Evolutionary conservation across 2,329 filamentous ascomycete species (phyloP).

Genomic region (Pseudogymnoascus sp.): DNA sequence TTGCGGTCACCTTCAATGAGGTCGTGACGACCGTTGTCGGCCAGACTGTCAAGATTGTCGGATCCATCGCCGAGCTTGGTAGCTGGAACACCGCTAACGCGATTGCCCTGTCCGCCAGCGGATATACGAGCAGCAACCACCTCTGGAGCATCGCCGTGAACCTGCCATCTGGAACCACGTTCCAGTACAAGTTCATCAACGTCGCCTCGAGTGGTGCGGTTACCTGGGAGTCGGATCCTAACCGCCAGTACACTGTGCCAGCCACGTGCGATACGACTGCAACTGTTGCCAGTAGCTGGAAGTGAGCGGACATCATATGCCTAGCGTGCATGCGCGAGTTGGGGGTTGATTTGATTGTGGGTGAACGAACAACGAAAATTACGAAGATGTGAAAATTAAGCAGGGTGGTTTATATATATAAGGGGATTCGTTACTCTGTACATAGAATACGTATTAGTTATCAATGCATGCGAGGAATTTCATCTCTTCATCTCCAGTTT

Average conservation of each 20-base stretch:
- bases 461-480: not conserved
- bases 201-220: slow-evolving; percentile 44
- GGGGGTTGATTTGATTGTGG: not conserved
- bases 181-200: slow-evolving; percentile 63
- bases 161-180: slow-evolving; percentile 44
- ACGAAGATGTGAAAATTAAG: not conserved
- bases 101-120: slow-evolving; percentile 45
- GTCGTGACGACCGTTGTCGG: slow-evolving; percentile 48
- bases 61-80: slow-evolving; percentile 50
- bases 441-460: not conserved
- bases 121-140: slow-evolving; percentile 52
- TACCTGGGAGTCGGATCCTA: slow-evolving; percentile 50
- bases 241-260: slow-evolving; percentile 18
- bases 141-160: slow-evolving; percentile 51
- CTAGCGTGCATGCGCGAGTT: not conserved
- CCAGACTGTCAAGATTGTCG: slow-evolving; percentile 57
- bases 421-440: not conserved
- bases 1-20: slow-evolving; percentile 55
- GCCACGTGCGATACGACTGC: slow-evolving; percentile 12
- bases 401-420: not conserved
- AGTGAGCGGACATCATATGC: not conserved
- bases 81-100: slow-evolving; percentile 50
- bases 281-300: slow-evolving; percentile 16
- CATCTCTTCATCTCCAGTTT: not conserved
- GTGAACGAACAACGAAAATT: not conserved